A percentile compares a stretch with the other conserved stretches of the same genome.
These are phyloP conservation scores for Eutypa lata DNA, from an alignment of 2,329 filamentous ascomycete genomes.

Conservation along the genomic window DNA sequence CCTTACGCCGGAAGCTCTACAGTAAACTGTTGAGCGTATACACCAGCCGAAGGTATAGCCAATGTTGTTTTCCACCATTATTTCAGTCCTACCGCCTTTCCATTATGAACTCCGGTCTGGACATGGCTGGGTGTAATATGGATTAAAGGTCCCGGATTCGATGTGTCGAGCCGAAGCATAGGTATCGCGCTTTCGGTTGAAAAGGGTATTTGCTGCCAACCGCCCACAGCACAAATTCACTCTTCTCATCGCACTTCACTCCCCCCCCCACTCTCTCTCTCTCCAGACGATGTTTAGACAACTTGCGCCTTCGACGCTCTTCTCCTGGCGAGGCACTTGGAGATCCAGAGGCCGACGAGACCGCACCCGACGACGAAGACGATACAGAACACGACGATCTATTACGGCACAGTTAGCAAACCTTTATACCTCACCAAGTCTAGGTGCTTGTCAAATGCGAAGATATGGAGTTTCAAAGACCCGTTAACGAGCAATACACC, in stretches of 20 bases:
- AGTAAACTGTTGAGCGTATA: conserved; percentile 14
- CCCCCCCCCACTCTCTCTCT: conserved; percentile 7
- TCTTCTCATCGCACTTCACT: conserved; percentile 5
- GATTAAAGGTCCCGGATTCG: conserved; percentile 12
- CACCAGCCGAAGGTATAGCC: conserved; percentile 12
- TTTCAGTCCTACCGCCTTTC: conserved; percentile 5
- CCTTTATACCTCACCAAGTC: not conserved
- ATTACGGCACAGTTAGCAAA: not conserved
- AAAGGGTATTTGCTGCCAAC: conserved; percentile 11
- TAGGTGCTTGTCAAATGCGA: not conserved
- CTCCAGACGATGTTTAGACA: conserved; percentile 15
- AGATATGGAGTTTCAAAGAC: too few relatives aligned
- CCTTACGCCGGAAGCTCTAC: conserved; percentile 15
- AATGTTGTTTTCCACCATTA: conserved; percentile 9
- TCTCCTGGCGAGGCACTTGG: conserved; percentile 23
- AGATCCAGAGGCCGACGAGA: conserved; percentile 27
- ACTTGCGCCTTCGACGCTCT: conserved; percentile 25
- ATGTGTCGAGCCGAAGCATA: conserved; percentile 17
- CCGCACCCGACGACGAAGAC: conserved; percentile 30
- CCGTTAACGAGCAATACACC: not conserved
- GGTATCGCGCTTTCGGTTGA: conserved; percentile 16
- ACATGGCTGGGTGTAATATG: conserved; percentile 15
- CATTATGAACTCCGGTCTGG: conserved; percentile 8
- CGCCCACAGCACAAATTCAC: conserved; percentile 7
- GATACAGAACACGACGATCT: conserved; percentile 19